Evolutionary conservation across 441 rosid genomes (phyloP).

Genomic region (Codiaeum variegatum): DNA sequence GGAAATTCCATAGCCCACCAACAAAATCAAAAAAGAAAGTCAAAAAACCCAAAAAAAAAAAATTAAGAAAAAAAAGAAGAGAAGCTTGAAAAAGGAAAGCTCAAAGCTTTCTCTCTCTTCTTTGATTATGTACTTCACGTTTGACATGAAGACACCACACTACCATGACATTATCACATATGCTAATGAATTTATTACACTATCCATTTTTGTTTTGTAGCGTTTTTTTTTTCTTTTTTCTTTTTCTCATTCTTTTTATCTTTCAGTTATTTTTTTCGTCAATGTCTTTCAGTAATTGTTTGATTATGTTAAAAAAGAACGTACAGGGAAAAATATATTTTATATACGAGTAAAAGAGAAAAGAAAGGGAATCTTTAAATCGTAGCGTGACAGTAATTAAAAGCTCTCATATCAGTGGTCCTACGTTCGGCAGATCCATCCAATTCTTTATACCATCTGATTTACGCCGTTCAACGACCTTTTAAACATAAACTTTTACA

Average conservation of each 20-base stretch:
- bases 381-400: neutral
- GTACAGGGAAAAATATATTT: neutral
- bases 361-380: neutral
- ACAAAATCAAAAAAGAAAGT: neutral
- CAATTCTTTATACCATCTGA: neutral
- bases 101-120: neutral
- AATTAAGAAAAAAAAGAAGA: neutral
- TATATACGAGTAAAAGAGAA: neutral
- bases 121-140: neutral
- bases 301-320: neutral
- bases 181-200: neutral
- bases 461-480: neutral
- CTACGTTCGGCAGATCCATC: neutral
- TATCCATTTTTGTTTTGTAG: neutral
- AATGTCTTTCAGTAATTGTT: neutral
- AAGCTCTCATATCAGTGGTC: neutral
- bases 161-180: neutral
- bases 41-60: neutral
- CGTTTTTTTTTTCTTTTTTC: neutral
- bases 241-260: neutral
- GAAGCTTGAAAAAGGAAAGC: neutral
- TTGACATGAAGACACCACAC: neutral
- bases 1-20: slow-evolving; percentile 19
- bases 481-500: neutral
- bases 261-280: neutral